Conservation (phyloP, 2,329 filamentous ascomycete species). For the Verticillium isaacii region DNA sequence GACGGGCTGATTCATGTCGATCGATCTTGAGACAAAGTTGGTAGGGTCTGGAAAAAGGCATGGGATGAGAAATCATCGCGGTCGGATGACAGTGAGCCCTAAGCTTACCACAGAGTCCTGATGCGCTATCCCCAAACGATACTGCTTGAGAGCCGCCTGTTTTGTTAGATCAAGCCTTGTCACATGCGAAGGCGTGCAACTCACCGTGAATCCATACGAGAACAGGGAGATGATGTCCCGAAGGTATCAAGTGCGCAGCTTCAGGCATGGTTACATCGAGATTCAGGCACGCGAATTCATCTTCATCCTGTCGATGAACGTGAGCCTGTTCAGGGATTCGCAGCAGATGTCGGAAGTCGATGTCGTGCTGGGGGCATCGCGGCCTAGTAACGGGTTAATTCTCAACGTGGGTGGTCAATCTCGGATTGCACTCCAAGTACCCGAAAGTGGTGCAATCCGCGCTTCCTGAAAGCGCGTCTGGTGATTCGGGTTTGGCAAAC, state of each 20-base stretch:
- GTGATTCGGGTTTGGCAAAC: slow-evolving; percentile 2
- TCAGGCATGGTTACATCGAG: slow-evolving; percentile 30
- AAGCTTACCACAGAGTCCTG: slow-evolving; percentile 32
- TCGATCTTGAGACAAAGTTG: slow-evolving; percentile 28
- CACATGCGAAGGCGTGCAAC: neutral
- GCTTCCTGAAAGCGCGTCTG: neutral
- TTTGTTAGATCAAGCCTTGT: neutral
- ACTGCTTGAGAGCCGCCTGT: slow-evolving; percentile 36
- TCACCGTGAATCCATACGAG: slow-evolving; percentile 40
- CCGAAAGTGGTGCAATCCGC: neutral
- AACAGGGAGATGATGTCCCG: slow-evolving; percentile 24
- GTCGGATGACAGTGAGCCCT: neutral
- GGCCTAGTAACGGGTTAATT: slow-evolving; percentile 22
- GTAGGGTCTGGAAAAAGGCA: slow-evolving; percentile 20
- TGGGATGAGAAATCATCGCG: neutral
- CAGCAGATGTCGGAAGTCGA: slow-evolving; percentile 37
- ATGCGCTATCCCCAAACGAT: slow-evolving; percentile 35
- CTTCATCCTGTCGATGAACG: slow-evolving; percentile 20
- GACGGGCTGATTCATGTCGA: slow-evolving; percentile 15
- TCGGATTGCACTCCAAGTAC: too few species aligned
- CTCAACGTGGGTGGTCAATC: neutral
- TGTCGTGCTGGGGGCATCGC: slow-evolving; percentile 32
- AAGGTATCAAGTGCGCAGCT: neutral
- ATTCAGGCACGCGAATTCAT: slow-evolving; percentile 39
- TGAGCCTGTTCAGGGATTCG: slow-evolving; percentile 29